Evolutionary conservation across 345 rosid species (phyloP).

Genomic region (Euphorbia peplus): DNA sequence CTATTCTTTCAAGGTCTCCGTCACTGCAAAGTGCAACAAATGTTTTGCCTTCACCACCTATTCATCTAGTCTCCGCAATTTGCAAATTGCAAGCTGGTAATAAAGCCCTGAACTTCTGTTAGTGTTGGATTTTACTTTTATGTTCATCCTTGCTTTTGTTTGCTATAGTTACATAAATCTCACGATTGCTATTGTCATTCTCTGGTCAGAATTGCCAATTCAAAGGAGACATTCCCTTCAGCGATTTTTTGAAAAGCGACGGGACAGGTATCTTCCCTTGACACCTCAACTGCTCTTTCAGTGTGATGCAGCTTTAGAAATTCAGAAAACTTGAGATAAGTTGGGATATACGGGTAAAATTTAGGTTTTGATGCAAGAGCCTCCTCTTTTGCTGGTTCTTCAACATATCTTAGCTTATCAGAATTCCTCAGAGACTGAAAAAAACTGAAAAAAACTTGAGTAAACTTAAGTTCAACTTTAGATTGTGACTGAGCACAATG

Average conservation of each 20-base stretch:
- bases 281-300: background rate
- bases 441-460: background rate
- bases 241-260: slow-evolving; percentile 81
- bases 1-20: slow-evolving; percentile 73
- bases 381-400: background rate
- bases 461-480: background rate
- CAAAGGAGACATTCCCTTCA: slow-evolving; percentile 91
- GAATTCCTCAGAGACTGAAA: background rate
- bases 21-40: slow-evolving; percentile 69
- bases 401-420: background rate
- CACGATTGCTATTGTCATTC: slow-evolving; percentile 9
- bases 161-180: slow-evolving; percentile 1
- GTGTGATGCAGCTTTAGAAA: background rate
- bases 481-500: background rate
- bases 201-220: slow-evolving; percentile 65
- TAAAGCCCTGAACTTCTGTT: slow-evolving; percentile 10
- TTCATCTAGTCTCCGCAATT: slow-evolving; percentile 44
- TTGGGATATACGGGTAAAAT: background rate
- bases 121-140: slow-evolving; percentile 6
- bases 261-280: slow-evolving; percentile 59
- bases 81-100: slow-evolving; percentile 84
- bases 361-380: background rate
- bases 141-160: background rate
- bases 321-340: background rate
- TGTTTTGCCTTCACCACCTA: slow-evolving; percentile 54